These are phyloP conservation scores for Moricandia arvensis DNA, from an alignment of 345 rosid genomes.

Conservation along the genomic window DNA sequence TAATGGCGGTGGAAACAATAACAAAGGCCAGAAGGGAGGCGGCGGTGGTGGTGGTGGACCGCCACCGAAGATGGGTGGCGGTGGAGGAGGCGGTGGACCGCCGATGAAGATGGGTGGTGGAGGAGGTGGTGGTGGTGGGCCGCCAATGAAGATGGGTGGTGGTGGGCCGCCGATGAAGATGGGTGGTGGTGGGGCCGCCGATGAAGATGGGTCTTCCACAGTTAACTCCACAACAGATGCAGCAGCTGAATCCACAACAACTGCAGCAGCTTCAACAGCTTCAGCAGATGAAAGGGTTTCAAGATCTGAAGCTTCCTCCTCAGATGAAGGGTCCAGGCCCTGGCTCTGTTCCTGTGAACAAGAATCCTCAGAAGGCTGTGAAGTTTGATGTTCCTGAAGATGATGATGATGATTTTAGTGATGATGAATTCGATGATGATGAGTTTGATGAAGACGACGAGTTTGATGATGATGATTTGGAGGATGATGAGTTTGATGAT, in stretches of 20 bases:
- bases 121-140: not conserved
- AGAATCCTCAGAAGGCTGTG: slow-evolving; percentile 42
- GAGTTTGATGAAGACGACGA: slow-evolving; percentile 48
- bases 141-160: not conserved
- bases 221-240: slow-evolving; percentile 45
- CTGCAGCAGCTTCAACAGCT: slow-evolving; percentile 58
- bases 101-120: not conserved
- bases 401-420: slow-evolving; percentile 46
- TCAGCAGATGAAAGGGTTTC: slow-evolving; percentile 62
- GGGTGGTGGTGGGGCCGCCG: slow-evolving; percentile 26
- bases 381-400: slow-evolving; percentile 54
- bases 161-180: slow-evolving; percentile 33
- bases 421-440: slow-evolving; percentile 51
- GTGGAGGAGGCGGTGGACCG: not conserved
- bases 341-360: slow-evolving; percentile 26
- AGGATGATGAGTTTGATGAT: slow-evolving; percentile 55
- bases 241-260: slow-evolving; percentile 57
- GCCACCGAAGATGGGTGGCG: not conserved
- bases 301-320: slow-evolving; percentile 70
- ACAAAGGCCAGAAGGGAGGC: slow-evolving; percentile 50
- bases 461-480: slow-evolving; percentile 39
- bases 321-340: slow-evolving; percentile 53
- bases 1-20: slow-evolving; percentile 33
- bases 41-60: slow-evolving; percentile 14
- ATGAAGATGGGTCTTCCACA: slow-evolving; percentile 34